A percentile compares a stretch with the other conserved stretches of the same genome.
Conservation (phyloP, 345 rosid species). For the Melastoma malabathricum region DNA sequence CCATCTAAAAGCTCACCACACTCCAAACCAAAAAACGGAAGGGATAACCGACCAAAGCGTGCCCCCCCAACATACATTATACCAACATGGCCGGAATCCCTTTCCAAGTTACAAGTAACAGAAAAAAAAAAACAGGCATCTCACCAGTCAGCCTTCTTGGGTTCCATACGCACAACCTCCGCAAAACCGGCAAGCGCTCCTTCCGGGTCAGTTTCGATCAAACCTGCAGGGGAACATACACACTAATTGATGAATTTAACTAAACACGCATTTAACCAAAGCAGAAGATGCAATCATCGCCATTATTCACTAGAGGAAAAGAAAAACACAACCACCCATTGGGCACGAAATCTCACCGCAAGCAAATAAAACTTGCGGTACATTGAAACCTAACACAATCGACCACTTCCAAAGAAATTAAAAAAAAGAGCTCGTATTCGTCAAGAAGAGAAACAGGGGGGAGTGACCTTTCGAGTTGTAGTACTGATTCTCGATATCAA, state of each 20-base stretch:
- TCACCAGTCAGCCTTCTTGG: constrained; percentile 97
- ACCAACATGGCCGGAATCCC: no score
- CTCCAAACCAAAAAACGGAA: no score
- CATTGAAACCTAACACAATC: neutral
- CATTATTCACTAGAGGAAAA: no score
- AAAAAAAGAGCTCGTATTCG: neutral
- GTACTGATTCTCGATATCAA: constrained; percentile 93
- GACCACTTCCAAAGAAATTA: neutral
- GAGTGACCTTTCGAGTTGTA: constrained; percentile 81
- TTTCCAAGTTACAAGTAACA: neutral
- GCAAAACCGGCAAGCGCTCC: constrained; percentile 90
- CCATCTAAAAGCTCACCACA: no score
- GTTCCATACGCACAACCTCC: constrained; percentile 91
- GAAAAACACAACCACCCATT: no score
- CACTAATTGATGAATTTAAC: neutral
- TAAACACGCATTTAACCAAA: neutral
- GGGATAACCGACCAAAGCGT: no score
- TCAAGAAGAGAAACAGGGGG: neutral
- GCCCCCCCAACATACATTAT: no score
- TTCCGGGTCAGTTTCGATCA: constrained; percentile 92
- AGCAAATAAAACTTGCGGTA: no score
- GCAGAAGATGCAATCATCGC: no score
- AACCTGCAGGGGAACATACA: constrained; percentile 22
- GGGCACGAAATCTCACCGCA: no score
- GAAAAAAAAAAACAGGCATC: constrained; percentile 6